A percentile compares a stretch with the other conserved stretches of the same genome.
phyloP scores from a whole-genome alignment of 192 early-diverging fungal species.

The Spizellomyces punctatus region DNA sequence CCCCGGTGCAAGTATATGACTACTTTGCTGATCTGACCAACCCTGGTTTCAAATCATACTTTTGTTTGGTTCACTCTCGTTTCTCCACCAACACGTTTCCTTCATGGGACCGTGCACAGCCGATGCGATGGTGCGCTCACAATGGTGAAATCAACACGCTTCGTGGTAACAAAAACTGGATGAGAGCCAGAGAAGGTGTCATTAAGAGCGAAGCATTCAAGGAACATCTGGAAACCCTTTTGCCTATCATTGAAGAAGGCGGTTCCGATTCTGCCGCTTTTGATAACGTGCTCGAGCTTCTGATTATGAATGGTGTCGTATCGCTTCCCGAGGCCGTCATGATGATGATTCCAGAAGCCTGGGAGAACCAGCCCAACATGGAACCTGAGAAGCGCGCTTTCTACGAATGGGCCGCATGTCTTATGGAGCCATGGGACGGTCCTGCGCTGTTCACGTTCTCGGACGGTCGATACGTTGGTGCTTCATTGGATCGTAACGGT shows the following conservation, averaged over 20 bases:
- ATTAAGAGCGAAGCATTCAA: slow-evolving; percentile 84
- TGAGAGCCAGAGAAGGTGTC: slow-evolving; percentile 96
- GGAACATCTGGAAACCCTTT: slow-evolving; percentile 74
- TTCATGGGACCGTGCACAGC: slow-evolving; percentile 98
- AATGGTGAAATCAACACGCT: slow-evolving; percentile 99
- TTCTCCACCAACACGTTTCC: slow-evolving; percentile 99
- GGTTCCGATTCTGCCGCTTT: slow-evolving; percentile 97
- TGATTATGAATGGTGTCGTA: slow-evolving; percentile 88
- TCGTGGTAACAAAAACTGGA: slow-evolving; percentile 99
- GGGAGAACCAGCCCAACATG: slow-evolving; percentile 89
- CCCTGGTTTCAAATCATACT: slow-evolving; percentile 81
- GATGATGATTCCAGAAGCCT: slow-evolving; percentile 99
- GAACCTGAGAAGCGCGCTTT: slow-evolving; percentile 87
- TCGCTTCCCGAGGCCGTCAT: slow-evolving; percentile 95
- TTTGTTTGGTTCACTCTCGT: slow-evolving; percentile 96
- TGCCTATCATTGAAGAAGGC: slow-evolving; percentile 93
- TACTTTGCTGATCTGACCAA: slow-evolving; percentile 92
- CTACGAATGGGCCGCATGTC: slow-evolving; percentile 95
- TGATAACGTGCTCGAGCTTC: slow-evolving; percentile 94
- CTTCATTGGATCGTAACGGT: slow-evolving; percentile 98
- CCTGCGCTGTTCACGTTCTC: slow-evolving; percentile 97
- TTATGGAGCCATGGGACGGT: slow-evolving; percentile 99
- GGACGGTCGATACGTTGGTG: slow-evolving; percentile 96
- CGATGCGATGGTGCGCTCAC: slow-evolving; percentile 97
- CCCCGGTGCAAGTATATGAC: slow-evolving; percentile 90